These are phyloP conservation scores for Pichia nanzhaoensis DNA, from an alignment of 805 yeast genomes.

Conservation along the genomic window DNA sequence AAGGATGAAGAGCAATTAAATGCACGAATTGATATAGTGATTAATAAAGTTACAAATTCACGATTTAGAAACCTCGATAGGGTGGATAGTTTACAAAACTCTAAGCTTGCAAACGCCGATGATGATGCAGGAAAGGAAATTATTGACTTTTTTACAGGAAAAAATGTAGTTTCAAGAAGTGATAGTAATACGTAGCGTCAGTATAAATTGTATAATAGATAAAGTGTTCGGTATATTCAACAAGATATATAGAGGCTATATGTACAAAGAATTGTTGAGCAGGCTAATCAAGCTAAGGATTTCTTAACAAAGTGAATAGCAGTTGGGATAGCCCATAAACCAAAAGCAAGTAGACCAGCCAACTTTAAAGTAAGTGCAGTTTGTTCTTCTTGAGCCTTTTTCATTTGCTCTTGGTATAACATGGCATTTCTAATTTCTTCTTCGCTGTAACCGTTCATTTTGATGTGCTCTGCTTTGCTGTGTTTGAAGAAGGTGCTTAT, in stretches of 20 bases:
- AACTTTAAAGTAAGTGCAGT: slow-evolving; percentile 51
- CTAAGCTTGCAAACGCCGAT: neutral
- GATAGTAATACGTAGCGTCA: neutral
- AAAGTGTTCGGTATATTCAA: neutral
- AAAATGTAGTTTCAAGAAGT: neutral
- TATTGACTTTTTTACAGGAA: neutral
- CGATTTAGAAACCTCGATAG: neutral
- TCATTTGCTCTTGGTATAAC: slow-evolving; percentile 47
- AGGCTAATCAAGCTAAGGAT: slow-evolving; percentile 19
- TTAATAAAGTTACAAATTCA: neutral
- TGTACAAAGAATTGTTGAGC: slow-evolving; percentile 1
- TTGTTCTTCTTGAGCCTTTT: slow-evolving; percentile 56
- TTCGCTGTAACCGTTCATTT: slow-evolving; percentile 28
- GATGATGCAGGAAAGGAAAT: neutral
- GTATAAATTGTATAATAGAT: neutral
- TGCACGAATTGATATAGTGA: neutral
- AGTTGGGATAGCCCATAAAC: slow-evolving; percentile 55
- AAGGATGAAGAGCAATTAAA: slow-evolving; percentile 5
- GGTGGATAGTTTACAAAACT: neutral
- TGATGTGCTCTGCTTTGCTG: neutral
- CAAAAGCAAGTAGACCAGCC: slow-evolving; percentile 59
- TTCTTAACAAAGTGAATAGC: slow-evolving; percentile 47
- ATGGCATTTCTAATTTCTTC: slow-evolving; percentile 37
- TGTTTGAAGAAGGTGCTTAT: neutral
- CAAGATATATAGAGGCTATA: neutral